Conservation (phyloP, 768 basidiomycete species). For the Suillus occidentalis region DNA sequence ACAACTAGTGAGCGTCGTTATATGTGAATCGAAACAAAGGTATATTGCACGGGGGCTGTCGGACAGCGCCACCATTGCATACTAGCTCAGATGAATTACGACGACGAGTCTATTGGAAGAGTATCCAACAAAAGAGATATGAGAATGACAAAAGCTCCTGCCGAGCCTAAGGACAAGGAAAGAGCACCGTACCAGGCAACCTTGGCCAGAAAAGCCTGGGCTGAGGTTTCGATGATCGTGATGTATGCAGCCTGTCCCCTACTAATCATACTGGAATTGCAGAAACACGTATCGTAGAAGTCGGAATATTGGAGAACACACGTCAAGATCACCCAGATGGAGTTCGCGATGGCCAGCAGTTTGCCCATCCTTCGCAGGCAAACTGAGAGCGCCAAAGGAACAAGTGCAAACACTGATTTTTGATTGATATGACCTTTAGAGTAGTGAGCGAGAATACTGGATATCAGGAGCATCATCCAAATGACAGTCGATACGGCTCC, state of each 20-base stretch:
- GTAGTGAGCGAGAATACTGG: not conserved
- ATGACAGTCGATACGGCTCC: constrained; percentile 7
- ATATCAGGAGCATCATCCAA: not conserved
- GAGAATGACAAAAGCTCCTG: constrained; percentile 26
- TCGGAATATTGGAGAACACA: constrained; percentile 32
- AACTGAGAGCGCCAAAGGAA: constrained; percentile 12
- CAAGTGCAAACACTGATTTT: not conserved
- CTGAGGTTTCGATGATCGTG: constrained; percentile 19
- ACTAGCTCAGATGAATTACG: not conserved
- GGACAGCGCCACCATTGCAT: not conserved
- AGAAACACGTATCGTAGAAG: constrained; percentile 30
- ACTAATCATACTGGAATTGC: constrained; percentile 24
- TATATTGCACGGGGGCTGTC: not conserved
- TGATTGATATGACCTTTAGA: not conserved
- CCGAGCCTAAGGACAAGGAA: constrained; percentile 23
- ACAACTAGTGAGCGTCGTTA: not conserved
- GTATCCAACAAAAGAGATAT: constrained; percentile 28
- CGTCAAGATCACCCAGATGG: constrained; percentile 23
- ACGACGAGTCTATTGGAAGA: not conserved
- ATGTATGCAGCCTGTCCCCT: constrained; percentile 27
- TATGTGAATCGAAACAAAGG: not conserved
- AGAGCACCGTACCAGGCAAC: constrained; percentile 41
- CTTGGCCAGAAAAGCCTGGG: constrained; percentile 28
- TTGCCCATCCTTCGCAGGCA: constrained; percentile 29
- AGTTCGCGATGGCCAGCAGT: constrained; percentile 28